These are phyloP conservation scores for Colletotrichum sp. DNA, from an alignment of 2,329 filamentous ascomycete genomes.

Conservation along the genomic window DNA sequence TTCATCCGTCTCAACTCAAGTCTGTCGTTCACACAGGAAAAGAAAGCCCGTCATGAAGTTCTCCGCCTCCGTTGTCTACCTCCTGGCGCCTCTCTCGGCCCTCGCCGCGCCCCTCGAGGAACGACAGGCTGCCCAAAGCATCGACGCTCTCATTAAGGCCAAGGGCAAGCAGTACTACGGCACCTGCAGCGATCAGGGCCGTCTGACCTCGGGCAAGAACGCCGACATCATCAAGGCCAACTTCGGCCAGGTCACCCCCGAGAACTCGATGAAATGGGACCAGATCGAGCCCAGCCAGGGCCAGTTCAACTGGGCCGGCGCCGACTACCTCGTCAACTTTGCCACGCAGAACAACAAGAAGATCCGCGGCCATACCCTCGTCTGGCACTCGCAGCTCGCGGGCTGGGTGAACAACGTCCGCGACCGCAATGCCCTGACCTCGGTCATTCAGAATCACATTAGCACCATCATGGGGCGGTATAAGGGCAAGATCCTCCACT, in stretches of 20 bases:
- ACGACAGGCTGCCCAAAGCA: slow-evolving; percentile 48
- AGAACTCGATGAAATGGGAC: slow-evolving; percentile 77
- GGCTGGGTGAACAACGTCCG: slow-evolving; percentile 62
- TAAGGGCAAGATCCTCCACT: slow-evolving; percentile 67
- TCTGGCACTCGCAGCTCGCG: slow-evolving; percentile 67
- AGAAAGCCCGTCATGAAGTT: slow-evolving; percentile 23
- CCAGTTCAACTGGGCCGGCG: slow-evolving; percentile 58
- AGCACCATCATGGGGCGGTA: slow-evolving; percentile 60
- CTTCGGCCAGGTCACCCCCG: slow-evolving; percentile 69
- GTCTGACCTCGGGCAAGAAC: slow-evolving; percentile 52
- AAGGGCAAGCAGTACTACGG: slow-evolving; percentile 72
- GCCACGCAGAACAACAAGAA: slow-evolving; percentile 59
- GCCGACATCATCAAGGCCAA: slow-evolving; percentile 62
- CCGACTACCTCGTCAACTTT: slow-evolving; percentile 65
- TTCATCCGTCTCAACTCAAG: neutral
- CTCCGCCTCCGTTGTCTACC: slow-evolving; percentile 30
- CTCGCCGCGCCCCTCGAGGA: slow-evolving; percentile 34
- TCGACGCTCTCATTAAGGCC: slow-evolving; percentile 61
- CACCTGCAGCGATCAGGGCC: slow-evolving; percentile 57
- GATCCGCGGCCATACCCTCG: slow-evolving; percentile 68
- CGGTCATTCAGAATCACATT: slow-evolving; percentile 65
- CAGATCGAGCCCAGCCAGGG: slow-evolving; percentile 51
- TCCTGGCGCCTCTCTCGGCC: slow-evolving; percentile 41
- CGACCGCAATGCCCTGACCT: slow-evolving; percentile 54
- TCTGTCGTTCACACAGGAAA: neutral